phyloP scores from a whole-genome alignment of 805 yeast species.

The Ogataea pilisensis region DNA sequence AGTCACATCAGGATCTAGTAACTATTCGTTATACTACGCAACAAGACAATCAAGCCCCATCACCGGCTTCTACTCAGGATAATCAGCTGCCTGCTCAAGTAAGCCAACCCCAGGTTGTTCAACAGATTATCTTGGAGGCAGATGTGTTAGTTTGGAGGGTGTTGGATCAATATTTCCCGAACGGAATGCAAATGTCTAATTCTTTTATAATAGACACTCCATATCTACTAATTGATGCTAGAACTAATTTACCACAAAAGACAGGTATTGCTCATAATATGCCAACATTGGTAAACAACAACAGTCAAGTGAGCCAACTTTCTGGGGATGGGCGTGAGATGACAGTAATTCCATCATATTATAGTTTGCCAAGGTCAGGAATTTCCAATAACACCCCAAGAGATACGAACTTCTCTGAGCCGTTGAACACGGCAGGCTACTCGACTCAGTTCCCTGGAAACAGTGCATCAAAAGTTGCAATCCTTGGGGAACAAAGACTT shows the following conservation, averaged over 20 bases:
- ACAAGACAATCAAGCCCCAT: neutral
- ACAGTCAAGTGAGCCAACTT: neutral
- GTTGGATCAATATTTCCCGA: constrained; percentile 56
- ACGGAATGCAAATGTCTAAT: constrained; percentile 64
- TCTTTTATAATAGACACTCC: constrained; percentile 59
- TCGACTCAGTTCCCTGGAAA: neutral
- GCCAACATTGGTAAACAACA: neutral
- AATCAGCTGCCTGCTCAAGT: neutral
- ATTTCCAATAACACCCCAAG: constrained; percentile 11
- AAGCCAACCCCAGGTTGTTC: neutral
- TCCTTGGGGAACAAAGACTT: constrained; percentile 26
- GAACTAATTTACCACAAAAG: constrained; percentile 3
- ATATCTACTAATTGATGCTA: constrained; percentile 10
- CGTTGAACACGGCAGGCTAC: constrained; percentile 2
- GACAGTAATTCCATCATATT: constrained; percentile 7
- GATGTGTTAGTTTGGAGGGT: constrained; percentile 57
- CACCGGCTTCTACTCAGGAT: neutral
- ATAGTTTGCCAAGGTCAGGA: constrained; percentile 8
- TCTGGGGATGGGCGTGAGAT: neutral
- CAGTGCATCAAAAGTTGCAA: constrained; percentile 21
- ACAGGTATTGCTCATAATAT: neutral
- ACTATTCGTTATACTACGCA: neutral
- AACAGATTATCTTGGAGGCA: constrained; percentile 41
- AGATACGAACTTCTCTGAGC: constrained; percentile 9
- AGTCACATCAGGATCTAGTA: constrained; percentile 9